These are phyloP conservation scores for Neophaeococcomyces mojaviensis DNA, from an alignment of 2,329 filamentous ascomycete species.

Conservation along the genomic window DNA sequence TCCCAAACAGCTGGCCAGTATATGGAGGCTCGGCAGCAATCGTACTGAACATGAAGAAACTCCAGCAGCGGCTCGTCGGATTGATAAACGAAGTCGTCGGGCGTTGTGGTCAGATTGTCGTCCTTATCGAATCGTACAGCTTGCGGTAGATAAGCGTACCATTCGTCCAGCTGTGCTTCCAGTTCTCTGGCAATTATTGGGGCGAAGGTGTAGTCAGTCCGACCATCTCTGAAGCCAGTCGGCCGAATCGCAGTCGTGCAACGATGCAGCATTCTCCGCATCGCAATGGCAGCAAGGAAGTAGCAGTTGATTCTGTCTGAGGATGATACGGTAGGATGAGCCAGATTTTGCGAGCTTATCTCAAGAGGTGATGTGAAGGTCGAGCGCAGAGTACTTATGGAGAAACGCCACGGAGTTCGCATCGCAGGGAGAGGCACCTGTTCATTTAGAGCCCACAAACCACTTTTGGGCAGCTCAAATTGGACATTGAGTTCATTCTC, in stretches of 20 bases:
- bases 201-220: conserved; percentile 23
- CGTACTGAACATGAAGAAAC: conserved; percentile 25
- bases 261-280: conserved; percentile 29
- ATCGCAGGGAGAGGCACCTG: conserved; percentile 23
- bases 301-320: conserved; percentile 20
- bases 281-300: conserved; percentile 30
- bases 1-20: conserved; percentile 28
- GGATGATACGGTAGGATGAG: neutral
- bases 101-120: too few relatives aligned
- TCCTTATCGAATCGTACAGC: conserved; percentile 25
- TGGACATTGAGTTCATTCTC: conserved; percentile 26
- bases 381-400: neutral
- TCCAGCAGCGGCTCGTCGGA: neutral
- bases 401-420: conserved; percentile 22
- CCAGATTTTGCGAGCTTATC: too few relatives aligned
- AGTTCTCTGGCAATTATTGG: conserved; percentile 28
- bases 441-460: conserved; percentile 26
- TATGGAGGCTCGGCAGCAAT: conserved; percentile 25
- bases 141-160: conserved; percentile 28
- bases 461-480: conserved; percentile 25
- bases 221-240: too few relatives aligned
- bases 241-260: conserved; percentile 23
- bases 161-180: conserved; percentile 29
- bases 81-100: too few relatives aligned
- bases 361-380: conserved; percentile 7